Evolutionary conservation across 208 protist species (phyloP).

Genomic region (Crithidia fasciculata): DNA sequence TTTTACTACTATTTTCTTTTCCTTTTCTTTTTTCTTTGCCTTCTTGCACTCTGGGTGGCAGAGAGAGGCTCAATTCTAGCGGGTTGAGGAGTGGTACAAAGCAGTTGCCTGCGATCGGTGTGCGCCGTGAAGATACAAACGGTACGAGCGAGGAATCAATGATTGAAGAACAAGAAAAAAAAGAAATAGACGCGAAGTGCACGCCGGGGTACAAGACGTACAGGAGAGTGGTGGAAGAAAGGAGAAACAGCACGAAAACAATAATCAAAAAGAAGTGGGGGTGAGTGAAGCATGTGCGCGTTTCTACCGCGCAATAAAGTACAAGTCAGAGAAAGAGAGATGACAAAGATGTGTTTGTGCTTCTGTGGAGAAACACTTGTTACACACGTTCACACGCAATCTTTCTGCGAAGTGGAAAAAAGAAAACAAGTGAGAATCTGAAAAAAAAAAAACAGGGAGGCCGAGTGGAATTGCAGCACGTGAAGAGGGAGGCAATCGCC

Average conservation of each 20-base stretch:
- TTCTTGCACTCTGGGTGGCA: neutral
- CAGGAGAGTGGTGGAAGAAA: too few relatives aligned
- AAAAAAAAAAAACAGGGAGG: conserved; percentile 9
- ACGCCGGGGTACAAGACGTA: neutral
- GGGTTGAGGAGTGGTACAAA: neutral
- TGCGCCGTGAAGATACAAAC: too few relatives aligned
- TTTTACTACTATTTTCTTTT: neutral
- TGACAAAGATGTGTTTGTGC: too few relatives aligned
- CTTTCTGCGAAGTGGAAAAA: neutral
- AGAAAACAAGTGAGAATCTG: neutral
- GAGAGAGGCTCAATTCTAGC: too few relatives aligned
- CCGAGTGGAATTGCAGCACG: neutral
- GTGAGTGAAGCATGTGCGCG: too few relatives aligned
- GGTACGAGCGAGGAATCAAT: too few relatives aligned
- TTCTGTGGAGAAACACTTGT: too few relatives aligned
- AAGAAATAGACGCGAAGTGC: neutral
- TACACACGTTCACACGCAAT: neutral
- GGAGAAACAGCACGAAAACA: too few relatives aligned
- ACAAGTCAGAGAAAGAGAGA: too few relatives aligned
- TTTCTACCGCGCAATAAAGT: too few relatives aligned
- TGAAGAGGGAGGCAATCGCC: neutral
- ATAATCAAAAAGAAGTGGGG: too few relatives aligned
- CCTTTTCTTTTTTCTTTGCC: neutral
- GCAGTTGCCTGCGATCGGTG: too few relatives aligned
- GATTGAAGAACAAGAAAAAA: conserved; percentile 12